Evolutionary conservation across 164 flowering plant genomes (phyloP), one percentile per base, ranked within the genome.

Genomic region (Chloranthus sessilifolius): DNA sequence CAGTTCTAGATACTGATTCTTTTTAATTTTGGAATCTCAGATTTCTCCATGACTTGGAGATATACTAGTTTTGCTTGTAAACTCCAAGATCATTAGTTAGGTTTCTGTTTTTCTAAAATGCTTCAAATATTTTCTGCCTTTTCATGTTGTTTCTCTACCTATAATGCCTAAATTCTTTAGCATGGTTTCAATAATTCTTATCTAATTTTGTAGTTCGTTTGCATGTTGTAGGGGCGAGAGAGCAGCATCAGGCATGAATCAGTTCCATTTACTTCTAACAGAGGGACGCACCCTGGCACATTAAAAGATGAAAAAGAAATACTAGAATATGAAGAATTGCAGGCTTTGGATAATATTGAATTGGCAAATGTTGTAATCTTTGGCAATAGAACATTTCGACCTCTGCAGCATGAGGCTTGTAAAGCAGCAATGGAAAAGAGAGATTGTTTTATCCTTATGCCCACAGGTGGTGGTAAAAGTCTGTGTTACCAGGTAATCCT

Each of bases 381-480:
- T 74, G 97, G 97, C 5, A 86, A 92, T 62, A 69, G 14, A 60
- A 40, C 59, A 34, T 80, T 92, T 54, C 74, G 95, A 28, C 81
- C 95, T 16, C 70, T 92, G 74, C 99, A 92, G 67, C 87, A 79
- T 64, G 72, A 79, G 66, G 94, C 92, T 56, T 86, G 99, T 73
- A 74, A 73, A 73, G 84, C 89, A 49, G 74, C 63, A 24, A 29
- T 81, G 17, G 59, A 59, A 47, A 82, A 78, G 72, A 74, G 59
- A 53, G 95, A 92, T 56, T 83, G 89, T 73, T 92, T 92, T 65
- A 52, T 92, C 58, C 89, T 92, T 36, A 81, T 92, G 99, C 99
- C 97, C n/a, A 92, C 97, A 2, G 99, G 99, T 30, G 99, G 97
- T 42, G 97, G 97, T 31, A 92, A 92, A 78, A 86, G 95, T 66